Evolutionary conservation across 225 moss, liverwort and hornwort genomes (phyloP), one percentile per base, ranked within the genome.

Genomic region (Polytrichum formosum): DNA sequence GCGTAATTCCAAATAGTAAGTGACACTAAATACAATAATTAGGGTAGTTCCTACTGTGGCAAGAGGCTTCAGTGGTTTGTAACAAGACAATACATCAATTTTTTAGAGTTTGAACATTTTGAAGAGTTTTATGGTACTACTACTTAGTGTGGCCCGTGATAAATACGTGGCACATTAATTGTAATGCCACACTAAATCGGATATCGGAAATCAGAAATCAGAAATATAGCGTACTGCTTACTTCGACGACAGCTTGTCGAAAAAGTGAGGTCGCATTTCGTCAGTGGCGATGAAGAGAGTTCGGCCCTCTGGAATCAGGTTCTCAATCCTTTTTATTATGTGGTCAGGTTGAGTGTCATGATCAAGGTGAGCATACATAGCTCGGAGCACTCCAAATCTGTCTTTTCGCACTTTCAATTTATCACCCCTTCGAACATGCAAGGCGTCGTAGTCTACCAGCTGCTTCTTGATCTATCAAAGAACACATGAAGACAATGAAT

Each of bases 401-500:
- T 70, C 78, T 78, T 59, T 79, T 59, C 22, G n/a, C 66, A 79
- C 70, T 67, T 59, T 68, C 20, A 83, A 61, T 74, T 88, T 88
- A 56, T 88, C 88, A 21, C 85, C 83, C 76, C 88, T 76, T 31
- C 88, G 73, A 37, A 88, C 83, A 65, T 88, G 88, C 21, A 88
- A 63, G 65, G 88, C 88, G 55, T 88, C 88, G 25, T 85, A 88
- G 67, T 85, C 85, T 66, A 73, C 66, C 61, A 88, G 19, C 65
- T 73, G 63, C 65, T 53, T 4, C 68, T 25, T 83, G 26, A 85
- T 88, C 88, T 88, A 76, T 58, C 13, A 13, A 46, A 16, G 46
- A 46, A 46, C 46, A 46, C 10, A 46, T 1, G 4, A 46, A 16
- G 46, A 16, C 4, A 13, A 46, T 46, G 46, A 16, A 37, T 16